phyloP scores from a whole-genome alignment of 1,284 basidiomycete species.

The Puccinia triticina region DNA sequence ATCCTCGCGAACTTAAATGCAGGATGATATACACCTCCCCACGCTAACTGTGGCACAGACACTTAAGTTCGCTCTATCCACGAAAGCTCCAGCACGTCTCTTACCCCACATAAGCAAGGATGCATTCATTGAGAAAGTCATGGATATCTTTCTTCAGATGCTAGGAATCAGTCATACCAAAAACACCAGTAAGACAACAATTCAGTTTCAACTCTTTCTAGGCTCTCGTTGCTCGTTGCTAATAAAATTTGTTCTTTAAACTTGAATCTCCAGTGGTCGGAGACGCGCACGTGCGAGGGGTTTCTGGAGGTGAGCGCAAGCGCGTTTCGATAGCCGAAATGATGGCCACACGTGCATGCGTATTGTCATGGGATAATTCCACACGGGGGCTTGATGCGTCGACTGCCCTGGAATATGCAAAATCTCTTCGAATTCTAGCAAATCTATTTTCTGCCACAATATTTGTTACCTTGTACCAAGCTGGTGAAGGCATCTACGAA shows the following conservation, averaged over 20 bases:
- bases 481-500: constrained; percentile 64
- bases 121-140: constrained; percentile 65
- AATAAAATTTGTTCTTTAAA: constrained; percentile 65
- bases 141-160: constrained; percentile 66
- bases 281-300: constrained; percentile 67
- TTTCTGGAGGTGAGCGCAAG: constrained; percentile 67
- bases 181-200: constrained; percentile 54
- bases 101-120: constrained; percentile 64
- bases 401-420: constrained; percentile 68
- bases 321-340: constrained; percentile 69
- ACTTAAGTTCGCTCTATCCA: constrained; percentile 65
- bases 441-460: constrained; percentile 65
- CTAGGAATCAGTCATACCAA: constrained; percentile 63
- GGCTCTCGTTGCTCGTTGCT: background rate
- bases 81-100: constrained; percentile 65
- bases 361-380: constrained; percentile 65
- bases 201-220: background rate
- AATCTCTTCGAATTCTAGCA: constrained; percentile 66
- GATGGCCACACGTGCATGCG: constrained; percentile 63
- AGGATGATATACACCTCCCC: constrained; percentile 70
- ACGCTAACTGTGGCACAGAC: constrained; percentile 68
- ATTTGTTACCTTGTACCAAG: constrained; percentile 64
- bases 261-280: constrained; percentile 62
- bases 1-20: background rate
- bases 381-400: constrained; percentile 75